Evolutionary conservation across 805 yeast species (phyloP).

Genomic region (Spathaspora passalidarum): DNA sequence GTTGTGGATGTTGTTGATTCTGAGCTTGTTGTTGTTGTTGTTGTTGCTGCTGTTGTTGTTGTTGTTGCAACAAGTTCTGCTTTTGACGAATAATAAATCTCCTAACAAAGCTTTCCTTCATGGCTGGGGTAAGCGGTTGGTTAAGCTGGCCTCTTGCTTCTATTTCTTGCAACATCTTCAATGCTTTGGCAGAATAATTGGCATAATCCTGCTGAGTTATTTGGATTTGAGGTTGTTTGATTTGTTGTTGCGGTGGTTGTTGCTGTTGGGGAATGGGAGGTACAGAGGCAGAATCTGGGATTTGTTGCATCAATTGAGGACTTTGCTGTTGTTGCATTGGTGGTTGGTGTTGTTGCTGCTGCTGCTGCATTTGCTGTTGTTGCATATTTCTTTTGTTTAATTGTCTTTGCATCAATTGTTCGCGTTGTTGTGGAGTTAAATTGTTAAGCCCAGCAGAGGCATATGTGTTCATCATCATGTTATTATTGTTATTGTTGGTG

Average conservation of each 20-base stretch:
- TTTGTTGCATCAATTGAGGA: constrained; percentile 17
- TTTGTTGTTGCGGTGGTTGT: constrained; percentile 9
- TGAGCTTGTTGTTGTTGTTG: constrained; percentile 10
- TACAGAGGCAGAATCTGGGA: constrained; percentile 9
- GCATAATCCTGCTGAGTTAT: constrained; percentile 37
- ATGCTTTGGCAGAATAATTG: constrained; percentile 39
- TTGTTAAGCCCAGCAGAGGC: constrained; percentile 5
- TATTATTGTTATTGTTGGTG: constrained; percentile 11
- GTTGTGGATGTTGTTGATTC: constrained; percentile 17
- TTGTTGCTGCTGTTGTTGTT: constrained; percentile 9
- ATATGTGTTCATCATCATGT: constrained; percentile 5
- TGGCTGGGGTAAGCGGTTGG: constrained; percentile 31
- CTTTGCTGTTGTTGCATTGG: constrained; percentile 20
- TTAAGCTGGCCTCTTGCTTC: constrained; percentile 26
- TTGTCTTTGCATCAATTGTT: constrained; percentile 36
- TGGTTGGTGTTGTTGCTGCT: constrained; percentile 21
- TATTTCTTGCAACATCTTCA: constrained; percentile 32
- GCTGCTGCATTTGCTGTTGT: constrained; percentile 29
- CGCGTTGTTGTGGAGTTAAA: constrained; percentile 33
- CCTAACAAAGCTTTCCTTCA: constrained; percentile 36
- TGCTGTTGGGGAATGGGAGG: constrained; percentile 20
- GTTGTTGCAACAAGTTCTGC: constrained; percentile 19
- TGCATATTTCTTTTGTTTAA: constrained; percentile 23
- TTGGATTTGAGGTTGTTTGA: constrained; percentile 23
- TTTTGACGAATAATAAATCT: constrained; percentile 41